These are phyloP conservation scores for Metschnikowia arizonensis DNA, from an alignment of 805 yeast species.

Conservation along the genomic window DNA sequence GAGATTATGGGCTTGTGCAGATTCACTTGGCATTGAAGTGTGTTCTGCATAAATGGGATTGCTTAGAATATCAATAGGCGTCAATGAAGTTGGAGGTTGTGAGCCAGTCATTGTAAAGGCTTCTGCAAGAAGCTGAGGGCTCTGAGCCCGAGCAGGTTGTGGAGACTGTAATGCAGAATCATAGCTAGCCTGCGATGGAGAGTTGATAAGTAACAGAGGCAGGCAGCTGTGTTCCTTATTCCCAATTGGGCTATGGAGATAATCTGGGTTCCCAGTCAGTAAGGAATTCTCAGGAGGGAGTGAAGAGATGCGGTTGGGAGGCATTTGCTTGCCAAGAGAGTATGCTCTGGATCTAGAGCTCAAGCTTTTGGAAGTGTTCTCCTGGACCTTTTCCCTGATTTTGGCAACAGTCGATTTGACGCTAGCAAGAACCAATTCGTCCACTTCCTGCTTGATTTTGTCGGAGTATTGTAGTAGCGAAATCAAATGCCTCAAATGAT, in stretches of 20 bases:
- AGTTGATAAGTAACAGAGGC: conserved; percentile 3
- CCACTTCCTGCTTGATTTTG: conserved; percentile 75
- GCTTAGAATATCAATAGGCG: conserved; percentile 3
- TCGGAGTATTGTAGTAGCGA: conserved; percentile 72
- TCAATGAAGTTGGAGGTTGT: background rate
- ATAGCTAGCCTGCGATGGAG: background rate
- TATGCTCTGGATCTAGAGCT: background rate
- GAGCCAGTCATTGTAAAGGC: background rate
- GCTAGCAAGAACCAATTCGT: conserved; percentile 56
- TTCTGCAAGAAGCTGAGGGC: background rate
- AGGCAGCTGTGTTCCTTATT: background rate
- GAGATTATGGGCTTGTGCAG: background rate
- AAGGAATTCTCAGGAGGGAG: background rate
- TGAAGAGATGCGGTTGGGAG: background rate
- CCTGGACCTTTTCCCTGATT: conserved; percentile 39
- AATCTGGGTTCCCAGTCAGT: background rate
- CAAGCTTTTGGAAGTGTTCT: conserved; percentile 5
- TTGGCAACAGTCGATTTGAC: conserved; percentile 61
- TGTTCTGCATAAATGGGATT: conserved; percentile 10
- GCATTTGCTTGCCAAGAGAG: background rate
- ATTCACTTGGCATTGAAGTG: conserved; percentile 7
- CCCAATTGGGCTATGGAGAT: background rate
- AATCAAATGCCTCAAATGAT: conserved; percentile 63
- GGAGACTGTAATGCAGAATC: conserved; percentile 1
- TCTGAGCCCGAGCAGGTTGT: background rate